Percentiles rank a stretch among this genome's conserved stretches.
phyloP scores from a whole-genome alignment of 2,329 filamentous ascomycete genomes.

The Monosporascus sp. region DNA sequence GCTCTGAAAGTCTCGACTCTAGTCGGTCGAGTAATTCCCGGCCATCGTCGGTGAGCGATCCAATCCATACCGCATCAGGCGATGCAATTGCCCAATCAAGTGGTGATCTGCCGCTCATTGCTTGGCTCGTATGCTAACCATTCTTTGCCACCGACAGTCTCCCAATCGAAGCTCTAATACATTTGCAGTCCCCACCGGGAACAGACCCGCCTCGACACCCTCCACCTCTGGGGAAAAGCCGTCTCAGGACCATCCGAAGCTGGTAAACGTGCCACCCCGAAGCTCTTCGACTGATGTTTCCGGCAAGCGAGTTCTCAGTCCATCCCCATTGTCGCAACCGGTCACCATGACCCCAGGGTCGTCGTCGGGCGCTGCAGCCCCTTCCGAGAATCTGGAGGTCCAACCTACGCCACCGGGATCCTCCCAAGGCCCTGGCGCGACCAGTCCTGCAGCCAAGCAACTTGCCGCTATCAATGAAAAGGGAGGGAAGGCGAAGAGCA shows the following conservation, averaged over 20 bases:
- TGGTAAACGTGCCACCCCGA: conserved; percentile 55
- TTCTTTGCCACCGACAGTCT: conserved; percentile 43
- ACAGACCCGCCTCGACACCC: conserved; percentile 45
- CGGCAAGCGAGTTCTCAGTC: conserved; percentile 58
- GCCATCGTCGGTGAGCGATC: conserved; percentile 59
- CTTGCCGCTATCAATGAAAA: conserved; percentile 84
- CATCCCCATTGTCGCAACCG: conserved; percentile 71
- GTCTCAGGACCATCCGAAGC: conserved; percentile 47
- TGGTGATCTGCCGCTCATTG: conserved; percentile 17
- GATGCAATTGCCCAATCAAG: conserved; percentile 40
- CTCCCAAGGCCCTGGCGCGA: conserved; percentile 29
- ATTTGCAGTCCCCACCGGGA: conserved; percentile 38
- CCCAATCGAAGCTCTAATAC: conserved; percentile 52
- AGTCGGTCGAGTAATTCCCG: conserved; percentile 54
- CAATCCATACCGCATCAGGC: conserved; percentile 10
- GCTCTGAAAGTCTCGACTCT: conserved; percentile 60
- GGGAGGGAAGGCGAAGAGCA: conserved; percentile 71
- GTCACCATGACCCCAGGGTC: conserved; percentile 55
- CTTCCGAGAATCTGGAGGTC: conserved; percentile 24
- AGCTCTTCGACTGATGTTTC: conserved; percentile 58
- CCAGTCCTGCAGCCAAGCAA: conserved; percentile 75
- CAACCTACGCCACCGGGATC: conserved; percentile 26
- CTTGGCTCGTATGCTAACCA: conserved; percentile 41
- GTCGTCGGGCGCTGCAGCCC: conserved; percentile 36
- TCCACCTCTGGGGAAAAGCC: conserved; percentile 40